Conservation (phyloP, 1,284 basidiomycete genomes). For the Leucoagaricus sp. region DNA sequence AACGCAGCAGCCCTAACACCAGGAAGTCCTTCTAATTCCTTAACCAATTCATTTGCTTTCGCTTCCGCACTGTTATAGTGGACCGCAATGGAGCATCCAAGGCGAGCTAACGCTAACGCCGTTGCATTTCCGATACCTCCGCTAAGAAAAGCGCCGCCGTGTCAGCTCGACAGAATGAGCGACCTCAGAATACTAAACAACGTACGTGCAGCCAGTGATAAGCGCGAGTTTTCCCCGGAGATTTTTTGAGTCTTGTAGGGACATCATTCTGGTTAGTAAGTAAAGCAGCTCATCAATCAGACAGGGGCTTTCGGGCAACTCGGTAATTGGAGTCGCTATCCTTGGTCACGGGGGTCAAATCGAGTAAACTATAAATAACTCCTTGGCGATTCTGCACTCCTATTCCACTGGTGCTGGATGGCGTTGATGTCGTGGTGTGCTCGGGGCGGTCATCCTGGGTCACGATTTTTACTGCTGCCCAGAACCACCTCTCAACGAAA, state of each 20-base stretch:
- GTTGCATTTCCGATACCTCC: conserved; percentile 56
- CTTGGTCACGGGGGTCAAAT: not conserved
- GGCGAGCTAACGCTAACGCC: conserved; percentile 43
- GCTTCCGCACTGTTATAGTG: conserved; percentile 45
- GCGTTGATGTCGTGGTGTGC: no score
- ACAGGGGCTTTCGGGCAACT: not conserved
- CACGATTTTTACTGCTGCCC: no score
- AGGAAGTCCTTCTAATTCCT: conserved; percentile 31
- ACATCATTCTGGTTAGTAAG: not conserved
- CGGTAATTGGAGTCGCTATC: not conserved
- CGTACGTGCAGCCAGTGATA: conserved; percentile 44
- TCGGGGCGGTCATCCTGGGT: no score
- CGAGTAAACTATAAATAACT: no score
- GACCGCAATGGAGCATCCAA: conserved; percentile 52
- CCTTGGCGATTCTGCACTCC: no score
- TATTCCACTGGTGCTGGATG: no score
- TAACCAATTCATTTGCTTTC: conserved; percentile 38
- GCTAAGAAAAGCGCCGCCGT: conserved; percentile 26
- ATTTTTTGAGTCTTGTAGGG: not conserved
- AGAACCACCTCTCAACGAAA: no score
- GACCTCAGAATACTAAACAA: not conserved
- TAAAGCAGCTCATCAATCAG: not conserved
- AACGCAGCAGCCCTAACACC: conserved; percentile 43
- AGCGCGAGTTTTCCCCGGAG: conserved; percentile 34
- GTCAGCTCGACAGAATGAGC: not conserved